phyloP scores from a whole-genome alignment of 306 rosid species.

The Potentilla sterilis region DNA sequence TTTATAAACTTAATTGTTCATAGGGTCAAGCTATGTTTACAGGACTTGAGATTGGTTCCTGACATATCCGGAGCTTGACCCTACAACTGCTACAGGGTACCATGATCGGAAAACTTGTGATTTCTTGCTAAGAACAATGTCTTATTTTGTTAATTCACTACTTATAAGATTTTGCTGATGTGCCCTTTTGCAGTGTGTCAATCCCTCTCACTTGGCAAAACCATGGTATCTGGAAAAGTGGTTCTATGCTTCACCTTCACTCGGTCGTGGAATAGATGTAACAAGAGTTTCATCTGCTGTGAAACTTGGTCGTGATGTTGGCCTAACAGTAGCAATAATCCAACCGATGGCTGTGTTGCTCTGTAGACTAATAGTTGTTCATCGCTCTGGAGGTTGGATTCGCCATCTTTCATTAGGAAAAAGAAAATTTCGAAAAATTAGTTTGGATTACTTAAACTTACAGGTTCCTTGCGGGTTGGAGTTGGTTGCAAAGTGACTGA shows the following conservation, averaged over 20 bases:
- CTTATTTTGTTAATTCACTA: not conserved
- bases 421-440: no score
- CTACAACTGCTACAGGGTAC: slow-evolving; percentile 14
- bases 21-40: slow-evolving; percentile 35
- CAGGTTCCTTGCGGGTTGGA: no score
- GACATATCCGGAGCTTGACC: slow-evolving; percentile 35
- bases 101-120: not conserved
- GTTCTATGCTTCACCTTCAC: slow-evolving; percentile 40
- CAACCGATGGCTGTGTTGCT: not conserved
- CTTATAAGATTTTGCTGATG: not conserved
- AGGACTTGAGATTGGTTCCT: slow-evolving; percentile 34
- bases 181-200: slow-evolving; percentile 28
- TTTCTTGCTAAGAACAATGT: not conserved
- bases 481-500: no score
- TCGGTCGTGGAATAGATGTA: not conserved
- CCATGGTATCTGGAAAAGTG: slow-evolving; percentile 31
- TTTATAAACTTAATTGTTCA: not conserved
- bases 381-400: no score
- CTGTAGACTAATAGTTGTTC: no score
- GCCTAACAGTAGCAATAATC: slow-evolving; percentile 33
- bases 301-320: slow-evolving; percentile 35
- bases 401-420: no score
- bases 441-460: no score
- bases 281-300: slow-evolving; percentile 20
- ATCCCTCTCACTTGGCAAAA: slow-evolving; percentile 23